Evolutionary conservation across 345 rosid species (phyloP).

Genomic region (Populus davidiana): DNA sequence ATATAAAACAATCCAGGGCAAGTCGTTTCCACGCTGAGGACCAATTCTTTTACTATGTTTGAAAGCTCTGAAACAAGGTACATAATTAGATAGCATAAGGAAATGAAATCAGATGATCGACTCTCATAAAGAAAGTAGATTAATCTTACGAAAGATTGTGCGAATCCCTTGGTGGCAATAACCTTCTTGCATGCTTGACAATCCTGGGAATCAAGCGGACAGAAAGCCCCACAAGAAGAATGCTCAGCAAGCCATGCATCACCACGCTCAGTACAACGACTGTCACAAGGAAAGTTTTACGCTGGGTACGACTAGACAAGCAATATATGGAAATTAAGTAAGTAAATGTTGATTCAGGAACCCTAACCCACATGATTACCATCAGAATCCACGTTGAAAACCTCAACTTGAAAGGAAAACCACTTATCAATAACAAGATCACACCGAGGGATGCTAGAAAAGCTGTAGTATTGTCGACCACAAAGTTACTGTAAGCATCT

Average conservation of each 20-base stretch:
- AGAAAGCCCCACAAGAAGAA: background rate
- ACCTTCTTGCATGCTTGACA: background rate
- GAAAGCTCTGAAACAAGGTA: too few species aligned
- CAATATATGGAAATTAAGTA: conserved; percentile 1
- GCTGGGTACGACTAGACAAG: background rate
- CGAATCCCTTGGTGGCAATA: background rate
- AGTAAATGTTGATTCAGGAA: conserved; percentile 18
- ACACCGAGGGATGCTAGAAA: conserved; percentile 34
- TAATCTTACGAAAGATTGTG: too few species aligned
- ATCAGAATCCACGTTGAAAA: conserved; percentile 33
- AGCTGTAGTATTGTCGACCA: conserved; percentile 14
- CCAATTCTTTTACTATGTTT: too few species aligned
- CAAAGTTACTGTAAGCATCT: background rate
- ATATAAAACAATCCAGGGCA: too few species aligned
- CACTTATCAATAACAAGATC: conserved; percentile 31
- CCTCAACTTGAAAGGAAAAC: conserved; percentile 25
- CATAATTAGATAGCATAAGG: too few species aligned
- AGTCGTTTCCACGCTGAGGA: too few species aligned
- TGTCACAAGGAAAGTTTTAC: background rate
- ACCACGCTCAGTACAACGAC: background rate
- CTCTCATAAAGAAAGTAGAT: too few species aligned
- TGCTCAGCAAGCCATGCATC: background rate
- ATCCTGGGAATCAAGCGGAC: background rate
- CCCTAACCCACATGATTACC: conserved; percentile 33
- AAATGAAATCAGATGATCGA: background rate